Evolutionary conservation across 1,284 basidiomycete genomes (phyloP).

Genomic region (Quambalaria eucalypti): DNA sequence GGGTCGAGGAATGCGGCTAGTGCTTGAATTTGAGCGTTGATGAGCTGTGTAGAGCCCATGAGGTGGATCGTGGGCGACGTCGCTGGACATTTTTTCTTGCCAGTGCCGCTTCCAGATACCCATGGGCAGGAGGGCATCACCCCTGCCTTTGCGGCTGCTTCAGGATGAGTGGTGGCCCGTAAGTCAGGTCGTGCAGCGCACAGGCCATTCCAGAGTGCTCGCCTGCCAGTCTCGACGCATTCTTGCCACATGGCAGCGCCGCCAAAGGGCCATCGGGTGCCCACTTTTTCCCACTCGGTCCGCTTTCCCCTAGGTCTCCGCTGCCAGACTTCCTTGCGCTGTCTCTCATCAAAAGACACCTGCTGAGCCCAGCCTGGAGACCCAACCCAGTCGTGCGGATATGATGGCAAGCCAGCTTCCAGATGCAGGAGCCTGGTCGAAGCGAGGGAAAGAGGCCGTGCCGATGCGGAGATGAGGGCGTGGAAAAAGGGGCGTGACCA

Average conservation of each 20-base stretch:
- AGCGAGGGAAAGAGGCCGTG: constrained; percentile 10
- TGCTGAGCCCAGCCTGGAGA: constrained; percentile 14
- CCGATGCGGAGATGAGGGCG: constrained; percentile 31
- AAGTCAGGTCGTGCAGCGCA: no score
- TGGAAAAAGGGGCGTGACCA: constrained; percentile 41
- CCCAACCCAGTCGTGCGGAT: constrained; percentile 31
- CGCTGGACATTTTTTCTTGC: no score
- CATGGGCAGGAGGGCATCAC: no score
- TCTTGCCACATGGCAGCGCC: constrained; percentile 15
- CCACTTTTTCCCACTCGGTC: constrained; percentile 13
- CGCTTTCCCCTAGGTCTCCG: constrained; percentile 36
- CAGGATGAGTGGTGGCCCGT: no score
- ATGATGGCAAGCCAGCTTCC: constrained; percentile 11
- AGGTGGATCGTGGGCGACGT: no score
- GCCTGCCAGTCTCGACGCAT: no score
- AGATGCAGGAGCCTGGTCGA: not conserved
- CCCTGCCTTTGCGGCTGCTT: no score
- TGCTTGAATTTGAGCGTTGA: no score
- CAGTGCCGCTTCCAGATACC: no score
- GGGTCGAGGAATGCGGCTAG: no score
- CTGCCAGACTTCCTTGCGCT: constrained; percentile 19
- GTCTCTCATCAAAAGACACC: constrained; percentile 11
- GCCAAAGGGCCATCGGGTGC: constrained; percentile 7
- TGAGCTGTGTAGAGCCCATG: no score
- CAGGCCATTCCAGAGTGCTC: no score